phyloP scores from a whole-genome alignment of 768 basidiomycete species.

The Naganishia vaughanmartiniae region DNA sequence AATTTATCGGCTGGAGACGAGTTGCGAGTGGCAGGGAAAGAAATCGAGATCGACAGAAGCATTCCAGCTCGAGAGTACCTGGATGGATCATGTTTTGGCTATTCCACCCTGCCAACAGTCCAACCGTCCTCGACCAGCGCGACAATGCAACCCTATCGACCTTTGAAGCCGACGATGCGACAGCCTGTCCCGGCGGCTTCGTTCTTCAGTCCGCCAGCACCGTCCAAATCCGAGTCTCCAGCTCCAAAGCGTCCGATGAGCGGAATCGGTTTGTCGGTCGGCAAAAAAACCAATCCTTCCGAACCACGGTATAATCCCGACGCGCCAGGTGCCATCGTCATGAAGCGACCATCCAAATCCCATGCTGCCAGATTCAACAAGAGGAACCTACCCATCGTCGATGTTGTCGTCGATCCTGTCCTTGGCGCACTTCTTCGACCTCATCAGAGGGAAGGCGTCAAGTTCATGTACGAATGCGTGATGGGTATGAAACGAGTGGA shows the following conservation, averaged over 20 bases:
- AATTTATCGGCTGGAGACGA: constrained; percentile 37
- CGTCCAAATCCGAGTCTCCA: constrained; percentile 7
- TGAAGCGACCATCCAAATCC: constrained; percentile 71
- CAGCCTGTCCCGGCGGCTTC: constrained; percentile 35
- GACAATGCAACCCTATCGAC: constrained; percentile 21
- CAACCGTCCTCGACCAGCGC: constrained; percentile 32
- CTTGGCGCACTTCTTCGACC: constrained; percentile 71
- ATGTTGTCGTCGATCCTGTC: constrained; percentile 87
- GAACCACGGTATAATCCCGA: constrained; percentile 64
- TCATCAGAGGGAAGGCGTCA: constrained; percentile 80
- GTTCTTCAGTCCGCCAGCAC: constrained; percentile 38
- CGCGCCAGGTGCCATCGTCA: constrained; percentile 73
- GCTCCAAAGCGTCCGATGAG: constrained; percentile 33
- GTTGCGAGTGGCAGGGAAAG: constrained; percentile 41
- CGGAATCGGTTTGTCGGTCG: constrained; percentile 32
- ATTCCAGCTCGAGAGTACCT: constrained; percentile 34
- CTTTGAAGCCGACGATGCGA: constrained; percentile 23
- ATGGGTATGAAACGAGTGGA: constrained; percentile 91
- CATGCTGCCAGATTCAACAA: constrained; percentile 65
- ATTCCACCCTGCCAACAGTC: constrained; percentile 36
- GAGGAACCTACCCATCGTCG: constrained; percentile 63
- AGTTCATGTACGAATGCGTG: constrained; percentile 90
- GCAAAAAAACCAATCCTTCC: constrained; percentile 37
- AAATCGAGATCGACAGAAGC: constrained; percentile 33
- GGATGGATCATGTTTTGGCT: constrained; percentile 34